These are phyloP conservation scores for Didymella sp. DNA, from an alignment of 2,329 filamentous ascomycete genomes.

Conservation along the genomic window DNA sequence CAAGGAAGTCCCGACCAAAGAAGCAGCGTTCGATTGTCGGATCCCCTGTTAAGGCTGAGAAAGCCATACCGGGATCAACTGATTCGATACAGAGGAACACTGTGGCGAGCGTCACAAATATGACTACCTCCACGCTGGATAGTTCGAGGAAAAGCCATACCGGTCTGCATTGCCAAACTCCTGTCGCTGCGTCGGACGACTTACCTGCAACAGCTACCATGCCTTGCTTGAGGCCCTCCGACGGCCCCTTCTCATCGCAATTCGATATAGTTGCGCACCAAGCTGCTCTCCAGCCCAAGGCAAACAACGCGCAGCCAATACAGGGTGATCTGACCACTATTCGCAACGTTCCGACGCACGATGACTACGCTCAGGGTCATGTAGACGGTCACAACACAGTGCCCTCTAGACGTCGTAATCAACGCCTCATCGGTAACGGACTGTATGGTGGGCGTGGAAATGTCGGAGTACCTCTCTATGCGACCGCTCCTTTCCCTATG, in stretches of 20 bases:
- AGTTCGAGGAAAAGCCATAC: not conserved
- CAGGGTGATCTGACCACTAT: constrained; percentile 22
- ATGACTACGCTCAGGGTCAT: not conserved
- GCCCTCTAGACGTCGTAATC: constrained; percentile 13
- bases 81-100: not conserved
- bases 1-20: constrained; percentile 27
- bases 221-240: not conserved
- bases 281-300: constrained; percentile 9
- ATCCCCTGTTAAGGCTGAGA: not conserved
- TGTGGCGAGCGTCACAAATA: not conserved
- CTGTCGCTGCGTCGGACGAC: not conserved
- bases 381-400: constrained; percentile 10
- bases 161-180: no score
- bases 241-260: constrained; percentile 24
- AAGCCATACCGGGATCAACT: not conserved
- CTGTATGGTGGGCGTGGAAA: constrained; percentile 28
- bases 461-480: constrained; percentile 40
- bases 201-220: not conserved
- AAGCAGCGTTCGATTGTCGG: constrained; percentile 13
- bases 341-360: constrained; percentile 18
- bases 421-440: constrained; percentile 30
- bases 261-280: constrained; percentile 25
- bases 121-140: not conserved
- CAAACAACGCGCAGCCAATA: constrained; percentile 2
- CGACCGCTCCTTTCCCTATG: constrained; percentile 41